phyloP scores from a whole-genome alignment of 306 rosid genomes.

The Luffa acutangula region DNA sequence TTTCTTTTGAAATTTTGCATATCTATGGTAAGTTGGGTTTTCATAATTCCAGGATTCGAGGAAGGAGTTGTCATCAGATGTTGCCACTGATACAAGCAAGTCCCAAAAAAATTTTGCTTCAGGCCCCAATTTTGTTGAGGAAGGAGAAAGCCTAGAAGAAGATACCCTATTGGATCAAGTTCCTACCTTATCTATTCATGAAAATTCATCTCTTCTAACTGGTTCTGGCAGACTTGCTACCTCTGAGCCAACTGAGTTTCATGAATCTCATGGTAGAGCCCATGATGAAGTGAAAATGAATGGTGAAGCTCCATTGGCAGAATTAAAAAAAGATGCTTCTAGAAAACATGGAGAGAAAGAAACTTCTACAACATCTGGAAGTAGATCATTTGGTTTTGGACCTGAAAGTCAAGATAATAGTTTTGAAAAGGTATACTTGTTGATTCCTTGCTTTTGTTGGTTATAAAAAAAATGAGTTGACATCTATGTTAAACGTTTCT shows the following conservation, averaged over 20 bases:
- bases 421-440: constrained; percentile 47
- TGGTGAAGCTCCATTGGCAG: constrained; percentile 53
- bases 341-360: constrained; percentile 53
- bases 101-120: constrained; percentile 38
- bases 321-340: constrained; percentile 26
- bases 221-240: constrained; percentile 31
- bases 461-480: background rate
- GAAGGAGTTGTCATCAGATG: constrained; percentile 36
- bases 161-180: constrained; percentile 48
- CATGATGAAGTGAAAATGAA: constrained; percentile 39
- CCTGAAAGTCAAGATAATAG: constrained; percentile 54
- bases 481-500: background rate
- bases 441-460: background rate
- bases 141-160: constrained; percentile 36
- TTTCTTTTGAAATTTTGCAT: constrained; percentile 15
- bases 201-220: constrained; percentile 42
- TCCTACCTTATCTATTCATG: constrained; percentile 65
- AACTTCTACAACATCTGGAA: constrained; percentile 31
- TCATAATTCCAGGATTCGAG: constrained; percentile 40
- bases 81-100: constrained; percentile 30
- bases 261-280: constrained; percentile 29
- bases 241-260: constrained; percentile 35
- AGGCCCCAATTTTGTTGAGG: constrained; percentile 34
- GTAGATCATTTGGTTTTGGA: constrained; percentile 58
- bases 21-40: constrained; percentile 20